phyloP scores from a whole-genome alignment of 148 eudicot genomes.

The Arctostaphylos glauca region DNA sequence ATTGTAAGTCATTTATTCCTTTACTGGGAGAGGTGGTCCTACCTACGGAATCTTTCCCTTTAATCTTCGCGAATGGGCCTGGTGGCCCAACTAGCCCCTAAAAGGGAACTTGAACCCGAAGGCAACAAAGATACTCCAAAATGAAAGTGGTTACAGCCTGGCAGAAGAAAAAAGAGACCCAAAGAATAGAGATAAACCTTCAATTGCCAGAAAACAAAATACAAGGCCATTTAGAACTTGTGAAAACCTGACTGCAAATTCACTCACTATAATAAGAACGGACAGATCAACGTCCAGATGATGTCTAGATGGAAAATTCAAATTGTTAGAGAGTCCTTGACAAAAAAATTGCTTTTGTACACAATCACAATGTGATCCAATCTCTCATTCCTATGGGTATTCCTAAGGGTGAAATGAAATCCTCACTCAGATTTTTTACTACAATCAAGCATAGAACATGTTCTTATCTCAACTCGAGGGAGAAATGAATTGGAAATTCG shows the following conservation, averaged over 20 bases:
- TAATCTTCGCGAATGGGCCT: neutral
- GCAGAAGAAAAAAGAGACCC: neutral
- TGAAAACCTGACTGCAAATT: neutral
- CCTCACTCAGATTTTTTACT: neutral
- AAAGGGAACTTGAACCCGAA: neutral
- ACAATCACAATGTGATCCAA: neutral
- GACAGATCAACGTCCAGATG: neutral
- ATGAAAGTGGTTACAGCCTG: neutral
- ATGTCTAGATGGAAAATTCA: neutral
- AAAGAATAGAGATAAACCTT: neutral
- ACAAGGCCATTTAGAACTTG: too few species aligned
- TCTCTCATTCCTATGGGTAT: neutral
- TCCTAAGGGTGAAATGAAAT: neutral
- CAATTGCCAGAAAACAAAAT: neutral
- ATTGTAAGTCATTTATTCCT: neutral
- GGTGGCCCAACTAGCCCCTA: neutral
- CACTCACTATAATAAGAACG: neutral
- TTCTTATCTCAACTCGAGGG: neutral
- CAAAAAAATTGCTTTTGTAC: neutral
- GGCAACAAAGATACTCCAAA: neutral
- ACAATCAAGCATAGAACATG: neutral
- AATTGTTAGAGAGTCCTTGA: neutral
- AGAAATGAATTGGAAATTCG: neutral
- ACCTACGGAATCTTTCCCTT: neutral
- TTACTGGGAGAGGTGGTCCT: neutral